Base-by-base conservation (phyloP, 2,329 filamentous ascomycete species). In the Gremmenia infestans region DNA sequence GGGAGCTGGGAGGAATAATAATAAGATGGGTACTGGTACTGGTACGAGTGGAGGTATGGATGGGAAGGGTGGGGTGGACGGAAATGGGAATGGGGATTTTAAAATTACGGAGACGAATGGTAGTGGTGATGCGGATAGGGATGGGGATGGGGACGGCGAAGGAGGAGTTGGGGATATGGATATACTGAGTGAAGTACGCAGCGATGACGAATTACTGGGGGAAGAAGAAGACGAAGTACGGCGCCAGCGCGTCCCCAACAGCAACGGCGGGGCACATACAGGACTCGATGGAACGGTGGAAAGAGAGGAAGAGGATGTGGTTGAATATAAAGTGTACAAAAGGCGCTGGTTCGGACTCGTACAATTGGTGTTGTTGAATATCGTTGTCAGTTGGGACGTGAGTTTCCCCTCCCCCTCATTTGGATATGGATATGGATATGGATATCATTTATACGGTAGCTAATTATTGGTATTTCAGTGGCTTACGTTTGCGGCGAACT, bases 321-420 rank as follows among this genome's bases (percentile, higher is more conserved):
- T 47, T 3, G 64, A 63, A 53, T 82, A 78, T 65, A 77, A 72
- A 60, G 81, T 88, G 22, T 97, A 97, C 71, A 93, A 88, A 73
- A 82, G 91, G 67, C 82, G 94, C 46, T 99, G 91, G 85, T 89
- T 96, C 70, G 94, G 94, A 0, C 76, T 99, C 51, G 74, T 82
- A 22, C 89, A 96, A 72, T 74, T 97, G 68, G 87, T 91, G 6
- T 73, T 97, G 66, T 77, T 97, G 73, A 99, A 97, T 70, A 87
- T 97, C 54, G 83, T 97, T 58, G 87, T 96, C 43, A 95, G 89
- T 68, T 97, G 93, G 93, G 91, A 95, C 81, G 90, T 94, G 80
- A 79, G 90, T 85, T 40, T 50, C 17, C 14, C 35, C 42, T 7
- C 23, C 14, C n/a, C 25, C 5, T 32, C 42, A 5, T 47, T 12